Evolutionary conservation across 2,329 filamentous ascomycete genomes (phyloP).

Genomic region (Colletotrichum acutatum): DNA sequence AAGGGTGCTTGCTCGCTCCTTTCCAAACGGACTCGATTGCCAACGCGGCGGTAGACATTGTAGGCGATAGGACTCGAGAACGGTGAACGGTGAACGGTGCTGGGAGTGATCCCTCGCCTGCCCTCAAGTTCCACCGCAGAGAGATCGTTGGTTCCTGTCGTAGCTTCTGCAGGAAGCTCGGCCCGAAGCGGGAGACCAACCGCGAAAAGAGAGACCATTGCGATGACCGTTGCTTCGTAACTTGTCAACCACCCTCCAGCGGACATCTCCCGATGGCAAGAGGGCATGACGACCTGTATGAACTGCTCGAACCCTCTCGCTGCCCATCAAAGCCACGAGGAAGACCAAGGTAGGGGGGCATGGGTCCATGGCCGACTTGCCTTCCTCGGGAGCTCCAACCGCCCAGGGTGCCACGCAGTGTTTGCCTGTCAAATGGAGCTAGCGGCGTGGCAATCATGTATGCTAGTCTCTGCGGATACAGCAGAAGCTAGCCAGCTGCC

Average conservation of each 20-base stretch:
- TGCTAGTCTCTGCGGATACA: neutral
- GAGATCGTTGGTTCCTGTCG: slow-evolving; percentile 14
- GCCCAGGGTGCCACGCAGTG: slow-evolving; percentile 31
- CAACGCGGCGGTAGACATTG: neutral
- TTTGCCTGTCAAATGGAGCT: slow-evolving; percentile 6
- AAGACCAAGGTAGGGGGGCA: neutral
- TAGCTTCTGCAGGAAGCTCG: slow-evolving; percentile 9
- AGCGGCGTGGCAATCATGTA: neutral
- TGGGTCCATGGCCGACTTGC: slow-evolving; percentile 3
- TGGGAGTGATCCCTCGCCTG: neutral
- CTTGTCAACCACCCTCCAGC: neutral
- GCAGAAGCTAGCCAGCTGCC: neutral
- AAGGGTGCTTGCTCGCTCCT: neutral
- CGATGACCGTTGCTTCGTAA: neutral
- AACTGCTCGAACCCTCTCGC: neutral
- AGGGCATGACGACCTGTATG: neutral
- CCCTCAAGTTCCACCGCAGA: slow-evolving; percentile 4
- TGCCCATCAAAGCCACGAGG: neutral
- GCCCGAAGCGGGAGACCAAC: slow-evolving; percentile 15
- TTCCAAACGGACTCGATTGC: neutral
- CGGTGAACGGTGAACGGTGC: neutral
- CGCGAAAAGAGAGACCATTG: neutral
- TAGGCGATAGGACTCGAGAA: neutral
- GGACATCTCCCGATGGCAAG: neutral
- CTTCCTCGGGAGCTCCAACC: slow-evolving; percentile 20